These are phyloP conservation scores for Schizopora paradoxa DNA, from an alignment of 1,284 basidiomycete species.

Conservation along the genomic window DNA sequence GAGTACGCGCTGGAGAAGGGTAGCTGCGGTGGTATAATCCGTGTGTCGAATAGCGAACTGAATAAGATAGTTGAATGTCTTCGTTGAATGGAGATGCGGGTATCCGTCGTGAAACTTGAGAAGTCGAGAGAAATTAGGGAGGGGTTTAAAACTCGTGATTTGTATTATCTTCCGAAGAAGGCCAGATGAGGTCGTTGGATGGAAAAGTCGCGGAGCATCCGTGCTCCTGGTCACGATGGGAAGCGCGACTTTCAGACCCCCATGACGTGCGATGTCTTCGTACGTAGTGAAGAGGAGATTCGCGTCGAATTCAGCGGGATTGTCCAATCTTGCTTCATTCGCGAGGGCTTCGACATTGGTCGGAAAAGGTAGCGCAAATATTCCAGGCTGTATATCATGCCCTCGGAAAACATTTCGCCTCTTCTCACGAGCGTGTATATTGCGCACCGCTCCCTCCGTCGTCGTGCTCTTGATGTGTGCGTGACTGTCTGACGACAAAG, in stretches of 20 bases:
- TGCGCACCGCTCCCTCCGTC: neutral
- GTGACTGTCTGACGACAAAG: neutral
- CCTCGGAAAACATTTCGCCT: neutral
- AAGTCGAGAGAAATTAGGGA: slow-evolving; percentile 17
- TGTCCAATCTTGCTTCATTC: neutral
- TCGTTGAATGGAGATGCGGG: slow-evolving; percentile 23
- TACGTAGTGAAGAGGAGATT: slow-evolving; percentile 2
- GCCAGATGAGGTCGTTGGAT: slow-evolving; percentile 13
- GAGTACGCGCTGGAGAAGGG: slow-evolving; percentile 29
- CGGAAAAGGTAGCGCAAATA: neutral
- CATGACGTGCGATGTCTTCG: slow-evolving; percentile 6
- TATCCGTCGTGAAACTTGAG: slow-evolving; percentile 28
- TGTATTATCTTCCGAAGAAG: slow-evolving; percentile 14
- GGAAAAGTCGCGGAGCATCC: slow-evolving; percentile 2
- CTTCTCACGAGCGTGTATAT: neutral
- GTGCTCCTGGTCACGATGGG: neutral
- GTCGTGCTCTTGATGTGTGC: neutral
- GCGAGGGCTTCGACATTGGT: slow-evolving; percentile 7
- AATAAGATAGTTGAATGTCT: slow-evolving; percentile 33
- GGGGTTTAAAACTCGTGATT: slow-evolving; percentile 13
- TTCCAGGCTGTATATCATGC: neutral
- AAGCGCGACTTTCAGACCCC: slow-evolving; percentile 2
- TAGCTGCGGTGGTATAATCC: slow-evolving; percentile 25
- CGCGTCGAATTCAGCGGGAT: neutral
- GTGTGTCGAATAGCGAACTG: slow-evolving; percentile 29